Evolutionary conservation across 257 asterid genomes (phyloP).

Genomic region (Penstemon newberryi): DNA sequence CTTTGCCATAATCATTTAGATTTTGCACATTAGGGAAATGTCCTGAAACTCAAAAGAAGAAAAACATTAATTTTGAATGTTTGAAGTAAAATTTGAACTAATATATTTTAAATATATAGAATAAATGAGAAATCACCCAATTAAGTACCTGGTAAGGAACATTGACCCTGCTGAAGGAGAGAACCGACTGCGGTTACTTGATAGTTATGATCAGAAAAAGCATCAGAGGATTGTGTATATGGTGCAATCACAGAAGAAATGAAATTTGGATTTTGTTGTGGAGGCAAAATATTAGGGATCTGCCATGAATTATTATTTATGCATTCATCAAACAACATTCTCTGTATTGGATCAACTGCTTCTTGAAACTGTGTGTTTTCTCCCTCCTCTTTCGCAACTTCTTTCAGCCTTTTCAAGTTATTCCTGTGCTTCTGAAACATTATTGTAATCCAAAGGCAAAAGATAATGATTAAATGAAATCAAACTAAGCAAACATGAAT

Average conservation of each 20-base stretch:
- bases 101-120: not conserved
- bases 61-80: not conserved
- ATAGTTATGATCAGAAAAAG: not conserved
- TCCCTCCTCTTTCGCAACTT: not conserved
- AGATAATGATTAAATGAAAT: no score
- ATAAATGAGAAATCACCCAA: not conserved
- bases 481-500: no score
- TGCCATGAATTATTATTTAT: not conserved
- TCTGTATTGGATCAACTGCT: not conserved
- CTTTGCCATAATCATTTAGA: not conserved
- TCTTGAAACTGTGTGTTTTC: not conserved
- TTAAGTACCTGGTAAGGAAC: not conserved
- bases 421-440: constrained; percentile 19
- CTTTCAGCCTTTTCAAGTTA: not conserved
- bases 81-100: not conserved
- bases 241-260: not conserved
- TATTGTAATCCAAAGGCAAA: not conserved
- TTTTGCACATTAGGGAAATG: not conserved
- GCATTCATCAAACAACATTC: not conserved
- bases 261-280: not conserved
- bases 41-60: not conserved
- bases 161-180: not conserved
- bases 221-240: not conserved
- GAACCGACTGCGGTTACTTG: not conserved
- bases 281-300: not conserved